Percentiles rank a stretch among this genome's conserved stretches.
phyloP scores from a whole-genome alignment of 1,284 basidiomycete species.

The Pseudozyma flocculosa region DNA sequence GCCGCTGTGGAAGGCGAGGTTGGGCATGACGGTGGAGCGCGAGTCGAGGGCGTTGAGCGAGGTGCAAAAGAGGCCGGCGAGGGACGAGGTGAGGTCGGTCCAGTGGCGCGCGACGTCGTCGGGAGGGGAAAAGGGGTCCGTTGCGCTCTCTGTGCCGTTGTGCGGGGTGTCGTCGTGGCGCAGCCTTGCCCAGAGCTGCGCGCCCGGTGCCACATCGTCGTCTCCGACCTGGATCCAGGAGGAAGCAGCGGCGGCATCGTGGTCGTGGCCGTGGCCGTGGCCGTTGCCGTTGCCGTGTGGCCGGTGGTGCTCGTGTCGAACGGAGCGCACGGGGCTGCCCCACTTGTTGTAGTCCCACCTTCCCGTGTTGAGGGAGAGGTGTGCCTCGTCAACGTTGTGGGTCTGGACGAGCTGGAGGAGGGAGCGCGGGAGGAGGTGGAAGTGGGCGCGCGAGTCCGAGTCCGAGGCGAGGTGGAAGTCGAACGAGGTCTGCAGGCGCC shows the following conservation, averaged over 20 bases:
- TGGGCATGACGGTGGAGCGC: conserved; percentile 29
- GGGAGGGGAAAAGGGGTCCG: conserved; percentile 1
- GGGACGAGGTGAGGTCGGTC: conserved; percentile 79
- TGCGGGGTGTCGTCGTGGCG: too few species aligned
- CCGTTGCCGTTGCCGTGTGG: too few species aligned
- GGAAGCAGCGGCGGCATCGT: not conserved
- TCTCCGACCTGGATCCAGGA: conserved; percentile 54
- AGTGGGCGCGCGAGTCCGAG: conserved; percentile 14
- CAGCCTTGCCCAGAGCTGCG: conserved; percentile 76
- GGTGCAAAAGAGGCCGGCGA: conserved; percentile 91
- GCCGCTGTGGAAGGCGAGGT: conserved; percentile 16
- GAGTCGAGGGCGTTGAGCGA: conserved; percentile 67
- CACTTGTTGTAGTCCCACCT: conserved; percentile 86
- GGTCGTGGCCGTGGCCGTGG: too few species aligned
- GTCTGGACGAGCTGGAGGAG: conserved; percentile 81
- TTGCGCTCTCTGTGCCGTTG: conserved; percentile 60
- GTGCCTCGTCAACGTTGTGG: conserved; percentile 80
- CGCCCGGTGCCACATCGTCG: conserved; percentile 76
- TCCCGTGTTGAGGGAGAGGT: conserved; percentile 80
- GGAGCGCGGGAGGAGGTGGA: conserved; percentile 72
- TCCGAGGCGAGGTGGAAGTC: conserved; percentile 37
- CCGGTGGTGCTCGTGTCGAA: not conserved
- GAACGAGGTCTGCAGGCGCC: conserved; percentile 80
- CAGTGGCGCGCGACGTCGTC: conserved; percentile 60
- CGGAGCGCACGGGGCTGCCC: conserved; percentile 55